Conservation (phyloP, 345 rosid species). For the Hirschfeldia incana region DNA sequence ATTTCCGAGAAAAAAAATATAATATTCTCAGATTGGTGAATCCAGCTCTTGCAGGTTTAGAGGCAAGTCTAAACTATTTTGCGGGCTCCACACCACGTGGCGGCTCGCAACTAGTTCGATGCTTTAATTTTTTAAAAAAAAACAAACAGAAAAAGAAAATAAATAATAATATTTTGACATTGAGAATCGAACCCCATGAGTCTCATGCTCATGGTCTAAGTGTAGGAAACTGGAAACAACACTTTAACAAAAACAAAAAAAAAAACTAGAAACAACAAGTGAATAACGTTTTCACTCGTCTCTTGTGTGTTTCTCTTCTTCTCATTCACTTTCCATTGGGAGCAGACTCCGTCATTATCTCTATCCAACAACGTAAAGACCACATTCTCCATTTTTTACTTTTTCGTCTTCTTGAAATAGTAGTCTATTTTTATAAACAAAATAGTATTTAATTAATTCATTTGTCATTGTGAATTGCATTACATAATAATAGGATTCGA, state of each 20-base stretch:
- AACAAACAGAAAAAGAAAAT: too few species aligned
- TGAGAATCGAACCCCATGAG: too few species aligned
- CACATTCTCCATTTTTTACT: neutral
- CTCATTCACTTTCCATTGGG: neutral
- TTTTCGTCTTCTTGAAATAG: neutral
- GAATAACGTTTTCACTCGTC: constrained; percentile 28
- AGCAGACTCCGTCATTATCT: constrained; percentile 5
- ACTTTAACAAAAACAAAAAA: too few species aligned
- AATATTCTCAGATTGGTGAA: too few species aligned
- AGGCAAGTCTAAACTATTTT: too few species aligned
- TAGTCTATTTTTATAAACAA: neutral
- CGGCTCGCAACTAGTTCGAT: too few species aligned
- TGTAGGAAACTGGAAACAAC: neutral
- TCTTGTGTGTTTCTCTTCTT: constrained; percentile 12
- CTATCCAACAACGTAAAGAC: constrained; percentile 1
- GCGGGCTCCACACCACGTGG: too few species aligned
- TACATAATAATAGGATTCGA: neutral
- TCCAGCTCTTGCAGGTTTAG: too few species aligned
- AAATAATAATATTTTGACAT: too few species aligned
- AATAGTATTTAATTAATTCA: neutral
- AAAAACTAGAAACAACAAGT: neutral
- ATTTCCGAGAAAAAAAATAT: too few species aligned
- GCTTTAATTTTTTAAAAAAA: too few species aligned
- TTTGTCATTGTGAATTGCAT: neutral
- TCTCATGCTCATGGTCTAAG: neutral